phyloP scores from a whole-genome alignment of 257 asterid species.

The Solanum piurae region DNA sequence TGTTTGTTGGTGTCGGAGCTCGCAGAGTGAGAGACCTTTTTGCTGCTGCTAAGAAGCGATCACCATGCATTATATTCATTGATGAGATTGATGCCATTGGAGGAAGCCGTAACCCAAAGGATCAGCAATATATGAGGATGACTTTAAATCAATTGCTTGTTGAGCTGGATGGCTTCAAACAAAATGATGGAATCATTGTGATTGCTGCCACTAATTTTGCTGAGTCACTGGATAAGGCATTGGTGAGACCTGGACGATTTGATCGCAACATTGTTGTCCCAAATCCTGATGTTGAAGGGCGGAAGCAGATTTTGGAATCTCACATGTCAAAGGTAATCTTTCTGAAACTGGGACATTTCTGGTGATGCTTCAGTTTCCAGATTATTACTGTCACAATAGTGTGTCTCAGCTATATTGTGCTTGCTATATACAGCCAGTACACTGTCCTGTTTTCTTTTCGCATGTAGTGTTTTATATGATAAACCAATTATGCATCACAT shows the following conservation, averaged over 20 bases:
- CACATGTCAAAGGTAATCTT: conserved; percentile 82
- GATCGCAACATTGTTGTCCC: conserved; percentile 94
- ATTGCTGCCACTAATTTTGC: conserved; percentile 94
- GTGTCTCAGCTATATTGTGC: background rate
- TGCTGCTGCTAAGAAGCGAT: conserved; percentile 89
- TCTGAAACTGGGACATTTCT: background rate
- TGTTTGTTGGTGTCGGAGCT: conserved; percentile 99
- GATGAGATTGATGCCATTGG: conserved; percentile 97
- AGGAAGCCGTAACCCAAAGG: conserved; percentile 81
- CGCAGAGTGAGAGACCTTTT: conserved; percentile 92
- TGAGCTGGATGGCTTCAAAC: conserved; percentile 94
- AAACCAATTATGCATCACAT: background rate
- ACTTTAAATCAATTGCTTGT: conserved; percentile 89
- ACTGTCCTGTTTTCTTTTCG: background rate
- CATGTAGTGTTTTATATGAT: background rate
- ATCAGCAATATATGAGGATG: conserved; percentile 92
- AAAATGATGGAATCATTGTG: conserved; percentile 87
- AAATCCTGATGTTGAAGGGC: conserved; percentile 96
- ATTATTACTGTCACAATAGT: background rate
- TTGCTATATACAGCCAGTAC: background rate
- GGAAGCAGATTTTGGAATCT: conserved; percentile 83
- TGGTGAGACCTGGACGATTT: conserved; percentile 91
- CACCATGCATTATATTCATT: conserved; percentile 84
- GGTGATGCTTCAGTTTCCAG: background rate
- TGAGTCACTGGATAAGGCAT: conserved; percentile 85